Conservation (phyloP, 176 grass and related monocot genomes). For the Phragmites australis region DNA sequence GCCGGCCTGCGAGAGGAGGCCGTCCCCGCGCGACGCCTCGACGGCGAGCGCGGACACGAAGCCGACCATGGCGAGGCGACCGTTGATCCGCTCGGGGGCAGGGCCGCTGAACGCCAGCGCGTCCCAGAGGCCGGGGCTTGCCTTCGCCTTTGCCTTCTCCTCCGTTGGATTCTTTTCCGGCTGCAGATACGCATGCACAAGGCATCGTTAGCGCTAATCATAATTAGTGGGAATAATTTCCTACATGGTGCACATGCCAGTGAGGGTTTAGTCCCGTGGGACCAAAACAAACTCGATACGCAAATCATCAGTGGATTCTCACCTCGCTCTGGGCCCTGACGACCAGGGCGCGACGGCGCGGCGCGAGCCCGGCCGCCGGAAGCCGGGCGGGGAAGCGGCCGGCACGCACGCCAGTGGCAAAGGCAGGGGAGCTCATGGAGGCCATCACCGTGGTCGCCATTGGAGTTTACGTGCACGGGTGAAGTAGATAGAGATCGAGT, state of each 20-base stretch:
- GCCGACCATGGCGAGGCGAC: constrained; percentile 63
- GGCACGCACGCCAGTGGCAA: neutral
- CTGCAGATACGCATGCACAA: too few species aligned
- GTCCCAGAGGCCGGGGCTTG: constrained; percentile 46
- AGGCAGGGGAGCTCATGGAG: neutral
- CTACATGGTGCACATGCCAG: too few species aligned
- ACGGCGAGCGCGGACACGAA: constrained; percentile 65
- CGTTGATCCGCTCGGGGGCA: constrained; percentile 67
- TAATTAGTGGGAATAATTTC: too few species aligned
- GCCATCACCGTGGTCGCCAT: constrained; percentile 21
- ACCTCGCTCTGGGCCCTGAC: constrained; percentile 24
- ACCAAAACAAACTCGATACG: too few species aligned
- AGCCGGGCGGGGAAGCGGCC: too few species aligned
- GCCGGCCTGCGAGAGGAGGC: constrained; percentile 41
- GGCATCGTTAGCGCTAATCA: too few species aligned
- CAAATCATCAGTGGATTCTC: too few species aligned
- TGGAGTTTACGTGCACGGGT: too few species aligned
- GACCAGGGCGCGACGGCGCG: neutral
- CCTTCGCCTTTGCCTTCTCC: neutral
- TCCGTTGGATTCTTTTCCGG: too few species aligned
- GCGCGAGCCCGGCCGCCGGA: neutral
- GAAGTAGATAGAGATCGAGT: too few species aligned
- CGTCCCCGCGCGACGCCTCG: constrained; percentile 50
- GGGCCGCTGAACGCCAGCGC: constrained; percentile 67
- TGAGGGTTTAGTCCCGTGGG: too few species aligned